These are phyloP conservation scores for Erysimum cheiri DNA, from an alignment of 441 rosid species.

Conservation along the genomic window DNA sequence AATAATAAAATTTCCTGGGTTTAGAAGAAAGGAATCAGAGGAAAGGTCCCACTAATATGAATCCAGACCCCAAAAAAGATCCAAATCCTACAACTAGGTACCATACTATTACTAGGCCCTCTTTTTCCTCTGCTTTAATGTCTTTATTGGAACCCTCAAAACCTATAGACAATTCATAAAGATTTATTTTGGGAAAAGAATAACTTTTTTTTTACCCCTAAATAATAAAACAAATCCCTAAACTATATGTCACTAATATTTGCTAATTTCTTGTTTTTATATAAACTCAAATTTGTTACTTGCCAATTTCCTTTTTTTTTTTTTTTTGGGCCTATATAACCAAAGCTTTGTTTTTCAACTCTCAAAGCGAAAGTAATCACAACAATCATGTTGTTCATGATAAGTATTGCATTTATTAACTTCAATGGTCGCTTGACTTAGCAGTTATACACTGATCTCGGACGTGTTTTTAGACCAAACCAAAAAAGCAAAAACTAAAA, in stretches of 20 bases:
- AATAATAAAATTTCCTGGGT: not conserved
- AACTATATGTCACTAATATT: too few relatives aligned
- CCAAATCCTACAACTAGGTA: slow-evolving; percentile 46
- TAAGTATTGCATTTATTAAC: slow-evolving; percentile 39
- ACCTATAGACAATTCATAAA: slow-evolving; percentile 43
- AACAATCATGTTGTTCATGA: slow-evolving; percentile 17
- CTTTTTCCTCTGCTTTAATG: slow-evolving; percentile 42
- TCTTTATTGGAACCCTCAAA: slow-evolving; percentile 49
- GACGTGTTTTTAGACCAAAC: slow-evolving; percentile 32
- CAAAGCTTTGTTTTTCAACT: slow-evolving; percentile 14
- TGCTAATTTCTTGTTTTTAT: too few relatives aligned
- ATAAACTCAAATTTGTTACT: not conserved
- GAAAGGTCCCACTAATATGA: slow-evolving; percentile 39
- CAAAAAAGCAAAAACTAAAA: not conserved
- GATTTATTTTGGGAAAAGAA: slow-evolving; percentile 29
- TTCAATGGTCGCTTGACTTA: slow-evolving; percentile 32
- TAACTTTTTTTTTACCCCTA: slow-evolving; percentile 11
- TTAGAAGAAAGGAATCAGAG: not conserved
- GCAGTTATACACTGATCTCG: slow-evolving; percentile 35
- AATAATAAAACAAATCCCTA: not conserved
- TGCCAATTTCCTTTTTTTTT: not conserved
- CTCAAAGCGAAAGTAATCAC: slow-evolving; percentile 29
- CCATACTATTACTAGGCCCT: slow-evolving; percentile 46
- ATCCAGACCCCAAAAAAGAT: slow-evolving; percentile 42
- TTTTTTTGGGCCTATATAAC: not conserved